A percentile compares a stretch with the other conserved stretches of the same genome.
Evolutionary conservation across 495 filamentous ascomycete species (phyloP).

Genomic region (Penicillium paxilli): DNA sequence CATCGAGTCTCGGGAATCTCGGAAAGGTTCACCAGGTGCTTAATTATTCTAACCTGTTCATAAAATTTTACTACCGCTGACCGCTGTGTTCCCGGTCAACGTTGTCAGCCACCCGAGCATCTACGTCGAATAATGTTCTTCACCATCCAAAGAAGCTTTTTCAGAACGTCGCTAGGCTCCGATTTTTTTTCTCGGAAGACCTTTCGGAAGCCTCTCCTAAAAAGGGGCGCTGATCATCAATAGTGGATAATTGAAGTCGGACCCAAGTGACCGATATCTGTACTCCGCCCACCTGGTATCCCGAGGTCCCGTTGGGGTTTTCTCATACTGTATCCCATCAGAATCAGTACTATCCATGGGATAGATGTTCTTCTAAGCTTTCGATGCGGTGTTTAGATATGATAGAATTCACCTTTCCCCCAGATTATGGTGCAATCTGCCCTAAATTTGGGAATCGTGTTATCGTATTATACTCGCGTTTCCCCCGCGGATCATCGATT

Average conservation of each 20-base stretch:
- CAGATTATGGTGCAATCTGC: background rate
- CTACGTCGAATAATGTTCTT: background rate
- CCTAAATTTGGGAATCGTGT: background rate
- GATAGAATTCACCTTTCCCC: background rate
- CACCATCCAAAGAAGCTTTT: background rate
- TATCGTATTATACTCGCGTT: background rate
- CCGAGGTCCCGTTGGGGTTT: too few species aligned
- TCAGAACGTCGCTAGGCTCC: background rate
- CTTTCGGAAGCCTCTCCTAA: constrained; percentile 1
- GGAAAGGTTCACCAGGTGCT: background rate
- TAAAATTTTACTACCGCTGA: too few species aligned
- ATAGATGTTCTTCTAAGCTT: too few species aligned
- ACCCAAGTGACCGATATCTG: background rate
- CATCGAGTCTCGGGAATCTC: background rate
- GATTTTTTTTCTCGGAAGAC: background rate
- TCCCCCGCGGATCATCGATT: background rate
- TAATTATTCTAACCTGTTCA: too few species aligned
- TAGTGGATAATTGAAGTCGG: background rate
- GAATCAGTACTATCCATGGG: too few species aligned
- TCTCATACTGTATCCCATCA: too few species aligned
- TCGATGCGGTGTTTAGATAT: too few species aligned
- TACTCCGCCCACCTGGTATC: background rate
- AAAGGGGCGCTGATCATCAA: background rate
- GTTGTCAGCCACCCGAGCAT: background rate
- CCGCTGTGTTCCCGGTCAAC: too few species aligned